These are phyloP conservation scores for Beta macrorhiza DNA, from an alignment of 179 eudicot species.

Conservation along the genomic window DNA sequence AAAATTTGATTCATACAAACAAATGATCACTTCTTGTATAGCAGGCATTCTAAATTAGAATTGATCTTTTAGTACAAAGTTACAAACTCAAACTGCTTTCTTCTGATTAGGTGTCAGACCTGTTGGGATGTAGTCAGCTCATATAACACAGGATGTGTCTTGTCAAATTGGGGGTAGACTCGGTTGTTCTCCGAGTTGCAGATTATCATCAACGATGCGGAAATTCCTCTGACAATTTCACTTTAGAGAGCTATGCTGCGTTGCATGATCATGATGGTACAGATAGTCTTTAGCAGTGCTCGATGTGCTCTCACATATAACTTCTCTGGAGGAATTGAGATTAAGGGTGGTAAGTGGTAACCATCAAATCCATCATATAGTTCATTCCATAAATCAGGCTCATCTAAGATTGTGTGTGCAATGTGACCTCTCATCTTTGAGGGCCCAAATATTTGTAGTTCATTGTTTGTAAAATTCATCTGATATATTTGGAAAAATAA, in stretches of 20 bases:
- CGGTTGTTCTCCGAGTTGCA: not conserved
- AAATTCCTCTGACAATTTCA: not conserved
- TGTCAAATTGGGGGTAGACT: not conserved
- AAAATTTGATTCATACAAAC: conserved; percentile 3
- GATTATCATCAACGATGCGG: not conserved
- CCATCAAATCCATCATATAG: not conserved
- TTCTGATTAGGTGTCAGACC: conserved; percentile 30
- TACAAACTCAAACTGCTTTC: not conserved
- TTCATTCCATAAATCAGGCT: too few relatives aligned
- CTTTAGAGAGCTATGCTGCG: not conserved
- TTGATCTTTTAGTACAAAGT: not conserved
- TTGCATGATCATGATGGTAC: not conserved
- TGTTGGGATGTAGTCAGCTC: conserved; percentile 18
- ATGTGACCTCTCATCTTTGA: not conserved
- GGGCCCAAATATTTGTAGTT: not conserved
- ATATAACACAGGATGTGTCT: not conserved
- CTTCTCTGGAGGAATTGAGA: not conserved
- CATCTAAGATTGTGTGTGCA: not conserved
- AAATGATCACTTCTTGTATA: not conserved
- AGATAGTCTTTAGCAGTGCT: not conserved
- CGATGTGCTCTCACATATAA: not conserved
- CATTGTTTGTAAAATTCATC: too few relatives aligned
- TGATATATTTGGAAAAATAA: too few relatives aligned
- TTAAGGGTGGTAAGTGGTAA: not conserved
- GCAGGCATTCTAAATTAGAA: not conserved